phyloP scores from a whole-genome alignment of 2,329 filamentous ascomycete genomes.

The Trichoderma sp. region DNA sequence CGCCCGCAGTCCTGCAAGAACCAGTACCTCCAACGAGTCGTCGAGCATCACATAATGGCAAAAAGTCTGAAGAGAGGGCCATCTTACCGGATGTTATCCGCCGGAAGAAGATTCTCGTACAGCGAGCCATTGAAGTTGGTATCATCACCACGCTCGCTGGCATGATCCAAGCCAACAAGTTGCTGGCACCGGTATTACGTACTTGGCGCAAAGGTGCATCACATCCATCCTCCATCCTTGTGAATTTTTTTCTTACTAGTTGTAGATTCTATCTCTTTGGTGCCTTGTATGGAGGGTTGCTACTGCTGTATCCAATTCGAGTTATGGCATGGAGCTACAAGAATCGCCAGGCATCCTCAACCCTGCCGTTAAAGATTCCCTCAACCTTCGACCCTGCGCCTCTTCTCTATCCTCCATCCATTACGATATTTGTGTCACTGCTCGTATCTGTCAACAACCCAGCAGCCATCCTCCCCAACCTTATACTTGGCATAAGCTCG shows the following conservation, averaged over 20 bases:
- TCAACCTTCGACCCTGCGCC: conserved; percentile 87
- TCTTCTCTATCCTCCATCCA: conserved; percentile 77
- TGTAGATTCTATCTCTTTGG: conserved; percentile 47
- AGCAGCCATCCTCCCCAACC: conserved; percentile 70
- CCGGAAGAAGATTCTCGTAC: conserved; percentile 52
- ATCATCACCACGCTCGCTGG: conserved; percentile 52
- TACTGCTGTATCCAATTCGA: conserved; percentile 60
- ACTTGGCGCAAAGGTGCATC: conserved; percentile 53
- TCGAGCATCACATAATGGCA: conserved; percentile 23
- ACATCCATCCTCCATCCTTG: background rate
- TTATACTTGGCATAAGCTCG: conserved; percentile 77
- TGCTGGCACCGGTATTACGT: conserved; percentile 48
- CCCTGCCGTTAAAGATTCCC: conserved; percentile 58
- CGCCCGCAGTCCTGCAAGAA: conserved; percentile 51
- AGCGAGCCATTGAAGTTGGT: conserved; percentile 54
- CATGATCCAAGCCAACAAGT: conserved; percentile 49
- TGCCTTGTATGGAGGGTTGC: conserved; percentile 42
- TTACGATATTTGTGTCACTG: conserved; percentile 76
- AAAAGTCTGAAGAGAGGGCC: conserved; percentile 26
- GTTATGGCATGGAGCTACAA: conserved; percentile 52
- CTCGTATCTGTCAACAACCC: conserved; percentile 66
- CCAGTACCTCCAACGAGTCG: conserved; percentile 28
- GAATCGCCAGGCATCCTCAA: conserved; percentile 40
- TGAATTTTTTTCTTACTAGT: background rate
- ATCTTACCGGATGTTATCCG: conserved; percentile 35